Conservation (phyloP, 768 basidiomycete genomes). For the Candolleomyces aberdarensis region DNA sequence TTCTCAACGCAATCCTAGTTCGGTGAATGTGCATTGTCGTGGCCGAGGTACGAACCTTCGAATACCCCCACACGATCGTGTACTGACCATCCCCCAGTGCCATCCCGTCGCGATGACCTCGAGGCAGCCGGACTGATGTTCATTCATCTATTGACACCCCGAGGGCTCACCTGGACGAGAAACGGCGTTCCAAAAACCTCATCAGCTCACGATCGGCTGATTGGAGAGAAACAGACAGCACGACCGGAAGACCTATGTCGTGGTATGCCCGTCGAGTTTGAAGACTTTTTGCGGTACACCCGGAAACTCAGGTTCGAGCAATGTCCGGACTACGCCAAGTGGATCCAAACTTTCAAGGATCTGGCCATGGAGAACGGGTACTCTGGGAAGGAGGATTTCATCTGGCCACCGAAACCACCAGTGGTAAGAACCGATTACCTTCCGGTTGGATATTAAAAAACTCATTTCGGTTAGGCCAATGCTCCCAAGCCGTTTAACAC, state of each 20-base stretch:
- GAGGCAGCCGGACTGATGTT: constrained; percentile 78
- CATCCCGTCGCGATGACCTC: constrained; percentile 75
- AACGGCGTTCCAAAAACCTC: constrained; percentile 77
- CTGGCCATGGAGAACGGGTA: constrained; percentile 63
- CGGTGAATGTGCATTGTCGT: constrained; percentile 73
- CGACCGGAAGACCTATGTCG: constrained; percentile 65
- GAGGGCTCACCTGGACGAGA: constrained; percentile 74
- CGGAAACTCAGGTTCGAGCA: constrained; percentile 67
- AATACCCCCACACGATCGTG: constrained; percentile 3
- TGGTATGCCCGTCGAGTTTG: constrained; percentile 67
- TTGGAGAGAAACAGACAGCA: constrained; percentile 58
- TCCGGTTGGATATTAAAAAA: too few species aligned
- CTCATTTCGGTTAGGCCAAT: constrained; percentile 2
- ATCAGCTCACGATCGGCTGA: constrained; percentile 58
- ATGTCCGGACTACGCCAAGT: constrained; percentile 61
- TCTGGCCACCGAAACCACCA: constrained; percentile 67
- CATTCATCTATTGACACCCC: constrained; percentile 74
- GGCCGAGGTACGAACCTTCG: constrained; percentile 53
- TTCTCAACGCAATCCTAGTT: constrained; percentile 30
- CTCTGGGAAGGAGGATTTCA: constrained; percentile 53
- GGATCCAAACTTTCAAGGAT: constrained; percentile 62
- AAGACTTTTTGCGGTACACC: constrained; percentile 74
- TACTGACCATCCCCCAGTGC: constrained; percentile 41
- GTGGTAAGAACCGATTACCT: constrained; percentile 15
- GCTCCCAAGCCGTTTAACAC: constrained; percentile 31